These are phyloP conservation scores for Fusarium lyarnte DNA, from an alignment of 2,329 filamentous ascomycete genomes.

Conservation along the genomic window DNA sequence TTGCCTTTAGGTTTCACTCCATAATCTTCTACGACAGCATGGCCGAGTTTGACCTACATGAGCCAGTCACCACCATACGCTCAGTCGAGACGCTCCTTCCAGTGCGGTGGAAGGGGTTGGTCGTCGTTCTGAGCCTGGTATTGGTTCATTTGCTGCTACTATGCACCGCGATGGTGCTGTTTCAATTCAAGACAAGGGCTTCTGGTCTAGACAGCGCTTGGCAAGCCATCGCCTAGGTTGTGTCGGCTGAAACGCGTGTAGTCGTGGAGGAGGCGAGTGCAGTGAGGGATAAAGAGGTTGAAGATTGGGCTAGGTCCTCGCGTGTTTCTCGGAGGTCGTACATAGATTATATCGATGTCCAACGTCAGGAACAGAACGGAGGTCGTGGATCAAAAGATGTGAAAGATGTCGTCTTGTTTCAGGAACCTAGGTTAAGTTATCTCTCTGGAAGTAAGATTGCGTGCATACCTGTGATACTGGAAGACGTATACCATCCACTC, in stretches of 20 bases:
- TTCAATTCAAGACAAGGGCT: background rate
- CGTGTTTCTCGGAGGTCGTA: background rate
- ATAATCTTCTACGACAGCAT: slow-evolving; percentile 6
- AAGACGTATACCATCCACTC: background rate
- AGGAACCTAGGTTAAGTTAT: too few relatives aligned
- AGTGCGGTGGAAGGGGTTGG: background rate
- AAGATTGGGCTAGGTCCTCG: background rate
- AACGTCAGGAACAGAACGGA: background rate
- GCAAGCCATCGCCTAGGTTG: slow-evolving; percentile 13
- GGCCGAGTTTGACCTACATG: background rate
- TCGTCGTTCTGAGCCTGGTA: background rate
- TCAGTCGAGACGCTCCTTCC: background rate
- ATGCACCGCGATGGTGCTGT: background rate
- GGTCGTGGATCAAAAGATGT: background rate
- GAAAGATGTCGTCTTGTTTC: too few relatives aligned
- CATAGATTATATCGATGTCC: background rate
- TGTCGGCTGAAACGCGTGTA: slow-evolving; percentile 16
- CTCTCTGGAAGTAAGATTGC: rapidly evolving
- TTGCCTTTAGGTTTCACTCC: slow-evolving; percentile 1
- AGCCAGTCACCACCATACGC: background rate
- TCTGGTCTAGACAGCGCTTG: slow-evolving; percentile 16
- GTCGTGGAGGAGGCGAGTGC: background rate
- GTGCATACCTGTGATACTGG: rapidly evolving
- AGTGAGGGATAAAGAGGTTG: slow-evolving; percentile 9
- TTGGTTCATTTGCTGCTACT: background rate